Evolutionary conservation across 805 yeast genomes (phyloP), one percentile per base, ranked within the genome.

Genomic region (Yamadazyma nakazawae): DNA sequence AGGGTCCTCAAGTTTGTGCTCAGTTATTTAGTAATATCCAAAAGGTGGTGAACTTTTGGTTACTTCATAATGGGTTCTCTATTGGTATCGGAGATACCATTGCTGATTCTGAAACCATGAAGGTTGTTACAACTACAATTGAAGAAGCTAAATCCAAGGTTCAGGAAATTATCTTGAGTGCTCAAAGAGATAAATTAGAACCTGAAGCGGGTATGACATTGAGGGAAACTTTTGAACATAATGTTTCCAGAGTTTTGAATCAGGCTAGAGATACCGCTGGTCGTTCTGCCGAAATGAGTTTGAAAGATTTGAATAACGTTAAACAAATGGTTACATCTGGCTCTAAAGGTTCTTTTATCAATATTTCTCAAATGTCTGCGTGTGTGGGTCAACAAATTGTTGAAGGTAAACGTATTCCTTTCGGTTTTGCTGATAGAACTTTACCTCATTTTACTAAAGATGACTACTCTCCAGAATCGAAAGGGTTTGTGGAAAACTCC

Each of bases 361-460:
- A 94, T 67, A 94, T 94, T 66, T 96, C 99, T 19, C 98, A 91
- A 74, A 94, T 94, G 99, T 90, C 97, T 35, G 99, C 99, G 10
- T 94, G 99, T 85, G 99, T 94, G 25, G 99, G 99, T 60, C 99
- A 94, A 70, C 99, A 94, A 67, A 94, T 96, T 71, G 99, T 94
- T 39, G 99, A 94, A 74, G 99, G 99, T 81, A 94, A 88, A 68
- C 96, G 99, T 80, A 92, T 94, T 73, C 95, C 97, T 19, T 94
- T 88, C 59, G 99, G 99, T 37, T 94, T 94, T 64, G 83, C 89
- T 34, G 98, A 94, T 66, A 85, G 99, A 72, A 84, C 97, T 1
- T 75, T 94, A 61, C 99, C 99, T 11, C 99, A 94, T 69, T 94
- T 94, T 67, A 90, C 98, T 8, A 94, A 94, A 68, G 99, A 94